Base-by-base conservation (phyloP, 2,329 filamentous ascomycete genomes). In the Immersiporthe knoxdaviesiana region DNA sequence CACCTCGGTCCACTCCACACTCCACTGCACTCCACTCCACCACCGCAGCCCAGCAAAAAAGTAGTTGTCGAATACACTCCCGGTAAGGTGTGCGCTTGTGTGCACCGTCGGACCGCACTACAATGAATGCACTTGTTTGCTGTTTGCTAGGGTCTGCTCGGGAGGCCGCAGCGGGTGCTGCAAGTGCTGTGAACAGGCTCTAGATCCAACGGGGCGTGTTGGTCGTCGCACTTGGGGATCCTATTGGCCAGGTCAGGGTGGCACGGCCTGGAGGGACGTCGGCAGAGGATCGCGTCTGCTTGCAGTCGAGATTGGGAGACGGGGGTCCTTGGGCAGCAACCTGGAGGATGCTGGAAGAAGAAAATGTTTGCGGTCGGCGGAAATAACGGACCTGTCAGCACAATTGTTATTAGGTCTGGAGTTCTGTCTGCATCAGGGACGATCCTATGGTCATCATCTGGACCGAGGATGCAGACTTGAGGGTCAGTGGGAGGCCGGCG, bases 221-320 rank as follows among this genome's bases (percentile, higher is more conserved):
- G 59, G 59, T 7, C 44, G 58, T 62, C 37, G 61, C 61, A 63
- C 39, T 8, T 11, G 61, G 16, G 18, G 41, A 50, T 63, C 61
- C 61, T 63, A 63, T 63, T 63, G 61, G 61, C 39, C 61, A 63
- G 41, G 61, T 12, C 11, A n/a, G 41, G 61, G 24, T 35, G 61
- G 59, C 39, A 18, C 30, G 39, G 30, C 27, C 24, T 47, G 39
- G 18, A 50, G 41, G 59, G 12, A 44, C 24, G 24, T 30, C 61
- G 61, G 61, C 41, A 63, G 50, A 63, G 61, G 61, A 63, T 63
- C 41, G 61, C 41, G 39, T 63, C 41, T 63, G 61, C 39, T 47
- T 37, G 61, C 24, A 63, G 61, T 63, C 61, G 61, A 63, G 61
- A 63, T 63, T 63, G 61, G 41, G 24, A 18, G 32, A 27, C n/a